Base-by-base conservation (phyloP, 163 green algal species). In the Chloroidium sp. region DNA sequence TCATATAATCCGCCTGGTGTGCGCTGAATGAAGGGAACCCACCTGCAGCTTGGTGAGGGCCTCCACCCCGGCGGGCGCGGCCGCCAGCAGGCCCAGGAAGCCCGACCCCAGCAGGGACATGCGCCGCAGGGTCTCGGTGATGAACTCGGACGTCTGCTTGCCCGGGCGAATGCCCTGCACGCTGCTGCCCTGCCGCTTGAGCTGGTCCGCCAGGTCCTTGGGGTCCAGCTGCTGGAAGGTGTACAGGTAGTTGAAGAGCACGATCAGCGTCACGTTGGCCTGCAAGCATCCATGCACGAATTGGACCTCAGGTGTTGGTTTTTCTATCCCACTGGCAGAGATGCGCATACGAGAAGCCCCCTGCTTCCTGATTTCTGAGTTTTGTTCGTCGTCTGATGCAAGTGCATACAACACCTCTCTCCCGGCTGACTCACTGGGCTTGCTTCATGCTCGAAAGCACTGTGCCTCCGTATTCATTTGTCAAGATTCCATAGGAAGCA, bases 191-290 rank as follows among this genome's bases (percentile, higher is more conserved):
- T 80, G 88, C 74, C 89, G 87, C 92, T 98, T 98, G 3, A 99
- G 91, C 93, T 99, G 95, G 76, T 98, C 94, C 64, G 89, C 87
- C 76, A 99, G 83, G 81, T 99, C 96, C 83, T 97, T 97, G 69
- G 95, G 95, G 77, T 99, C 96, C 59, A 99, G 86, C 89, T 97
- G 90, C 76, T 98, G 87, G 90, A 99, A 99, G 69, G 96, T 99
- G 91, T 99, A 99, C 88, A 98, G 97, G 89, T 98, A 98, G 89
- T 99, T 99, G 92, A 99, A 98, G 82, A 95, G 94, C 10, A 90
- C 92, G 80, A 99, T 99, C 60, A 99, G 90, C 10, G 86, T 90
- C 62, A 98, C 90, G 80, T 96, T 98, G 80, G 92, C 80, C 85
- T 91, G 84, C 60, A 36, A 36, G 36, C 36, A 36, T 36, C 36